Evolutionary conservation across 495 filamentous ascomycete species (phyloP), one percentile per base, ranked within the genome.

Genomic region (Penicillium flavigenum): DNA sequence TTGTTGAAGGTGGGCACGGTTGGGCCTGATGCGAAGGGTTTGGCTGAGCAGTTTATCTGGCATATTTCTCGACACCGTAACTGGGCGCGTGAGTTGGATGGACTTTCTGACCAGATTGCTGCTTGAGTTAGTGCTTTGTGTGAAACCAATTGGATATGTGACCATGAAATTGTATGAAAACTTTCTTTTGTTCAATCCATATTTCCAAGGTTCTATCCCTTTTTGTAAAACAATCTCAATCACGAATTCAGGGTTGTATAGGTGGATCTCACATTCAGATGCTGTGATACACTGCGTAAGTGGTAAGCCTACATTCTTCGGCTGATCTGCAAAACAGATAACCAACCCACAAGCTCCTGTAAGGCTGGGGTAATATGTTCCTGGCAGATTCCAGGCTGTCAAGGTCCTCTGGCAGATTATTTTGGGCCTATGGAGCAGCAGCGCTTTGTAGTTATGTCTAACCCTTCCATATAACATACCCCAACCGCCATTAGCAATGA

Each of bases 81-180:
- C 61, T 92, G 83, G 73, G 73, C 86, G 45, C 72, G 89, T 26
- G 89, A 93, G 79, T 43, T 89, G 73, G 82, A 88, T 64, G 89
- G 89, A 0, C 71, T 92, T 59, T 60, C 61, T 10, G 69, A 69
- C 47, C 62, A 67, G 53, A 53, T 76, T 62, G 74, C 73, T 19
- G 71, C 72, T 31, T 76, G 59, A 63, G 19, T 29, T 47, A 12
- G 44, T 46, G 22, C 22, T 7, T 22, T n/a, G 26, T 24, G 19
- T 53, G 12, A 26, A 24, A 26, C 12, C n/a, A 39, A 19, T 51
- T 50, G 50, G 24, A 29, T n/a, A 41, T 52, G 50, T 52, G 50
- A 42, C 14, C 10, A 44, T 34, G 39, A 52, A 53, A 53, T n/a
- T 48, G 46, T 48, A 47, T 32, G 16, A 36, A 5, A n/a, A 8